These are phyloP conservation scores for Citrus mangshanensis DNA, from an alignment of 345 rosid genomes.

Conservation along the genomic window DNA sequence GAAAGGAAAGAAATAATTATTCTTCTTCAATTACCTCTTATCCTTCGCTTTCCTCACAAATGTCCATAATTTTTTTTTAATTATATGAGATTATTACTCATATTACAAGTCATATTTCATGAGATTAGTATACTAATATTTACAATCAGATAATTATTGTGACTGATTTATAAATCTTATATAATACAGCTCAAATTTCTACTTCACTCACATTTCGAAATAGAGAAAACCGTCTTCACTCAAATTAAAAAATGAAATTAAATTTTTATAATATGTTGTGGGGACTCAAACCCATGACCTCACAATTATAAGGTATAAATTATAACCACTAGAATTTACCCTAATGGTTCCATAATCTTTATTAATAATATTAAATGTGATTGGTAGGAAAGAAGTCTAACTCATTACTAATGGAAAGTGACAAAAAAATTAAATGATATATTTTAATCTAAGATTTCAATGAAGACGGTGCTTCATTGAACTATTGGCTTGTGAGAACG, in stretches of 20 bases:
- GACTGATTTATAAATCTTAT: too few species aligned
- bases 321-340: accelerated
- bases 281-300: accelerated
- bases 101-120: too few species aligned
- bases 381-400: not conserved
- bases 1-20: too few species aligned
- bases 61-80: not conserved
- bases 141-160: too few species aligned
- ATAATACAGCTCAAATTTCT: accelerated
- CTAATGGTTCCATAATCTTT: not conserved
- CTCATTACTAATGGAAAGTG: not conserved
- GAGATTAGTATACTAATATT: too few species aligned
- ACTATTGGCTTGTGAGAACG: constrained; percentile 10
- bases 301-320: accelerated
- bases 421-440: not conserved
- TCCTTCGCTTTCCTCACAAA: not conserved
- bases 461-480: not conserved
- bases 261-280: accelerated
- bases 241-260: too few species aligned
- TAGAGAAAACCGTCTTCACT: accelerated
- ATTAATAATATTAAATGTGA: not conserved
- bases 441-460: not conserved
- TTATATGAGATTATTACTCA: too few species aligned
- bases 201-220: too few species aligned
- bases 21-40: not conserved